Evolutionary conservation across 2,329 filamentous ascomycete species (phyloP).

Genomic region (Fusarium nematophilum): DNA sequence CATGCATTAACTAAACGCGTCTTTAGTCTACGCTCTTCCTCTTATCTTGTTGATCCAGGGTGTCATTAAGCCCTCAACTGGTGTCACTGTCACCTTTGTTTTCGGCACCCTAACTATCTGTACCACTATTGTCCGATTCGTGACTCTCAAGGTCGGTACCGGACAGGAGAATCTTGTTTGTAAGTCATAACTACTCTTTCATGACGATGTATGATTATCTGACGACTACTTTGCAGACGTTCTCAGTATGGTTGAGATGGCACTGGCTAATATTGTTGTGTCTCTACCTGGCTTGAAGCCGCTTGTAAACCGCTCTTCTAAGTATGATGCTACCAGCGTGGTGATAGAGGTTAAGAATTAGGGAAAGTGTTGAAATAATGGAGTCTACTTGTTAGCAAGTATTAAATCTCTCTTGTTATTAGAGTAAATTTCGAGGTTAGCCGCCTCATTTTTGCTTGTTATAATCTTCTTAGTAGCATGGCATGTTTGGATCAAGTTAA

Average conservation of each 20-base stretch:
- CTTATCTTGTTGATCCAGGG: constrained; percentile 45
- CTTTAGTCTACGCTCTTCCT: constrained; percentile 47
- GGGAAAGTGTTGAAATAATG: neutral
- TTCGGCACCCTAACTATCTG: constrained; percentile 33
- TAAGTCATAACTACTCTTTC: neutral
- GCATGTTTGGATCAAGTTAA: no score
- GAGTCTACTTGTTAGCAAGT: neutral
- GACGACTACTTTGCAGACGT: constrained; percentile 13
- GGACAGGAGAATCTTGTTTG: constrained; percentile 39
- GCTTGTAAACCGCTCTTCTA: constrained; percentile 16
- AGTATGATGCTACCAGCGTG: constrained; percentile 13
- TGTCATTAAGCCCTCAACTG: constrained; percentile 24
- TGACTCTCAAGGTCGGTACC: constrained; percentile 32
- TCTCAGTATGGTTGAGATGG: constrained; percentile 37
- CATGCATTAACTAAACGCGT: neutral
- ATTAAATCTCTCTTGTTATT: neutral
- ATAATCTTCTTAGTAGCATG: no score
- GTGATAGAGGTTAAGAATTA: constrained; percentile 26
- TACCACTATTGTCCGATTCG: constrained; percentile 33
- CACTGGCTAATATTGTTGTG: constrained; percentile 33
- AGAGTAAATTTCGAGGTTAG: no score
- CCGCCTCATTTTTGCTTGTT: no score
- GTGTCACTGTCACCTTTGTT: constrained; percentile 31
- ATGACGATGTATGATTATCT: neutral
- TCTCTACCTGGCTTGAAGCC: constrained; percentile 36